Conservation (phyloP, 164 flowering plant species). For the Vitis labrusca region DNA sequence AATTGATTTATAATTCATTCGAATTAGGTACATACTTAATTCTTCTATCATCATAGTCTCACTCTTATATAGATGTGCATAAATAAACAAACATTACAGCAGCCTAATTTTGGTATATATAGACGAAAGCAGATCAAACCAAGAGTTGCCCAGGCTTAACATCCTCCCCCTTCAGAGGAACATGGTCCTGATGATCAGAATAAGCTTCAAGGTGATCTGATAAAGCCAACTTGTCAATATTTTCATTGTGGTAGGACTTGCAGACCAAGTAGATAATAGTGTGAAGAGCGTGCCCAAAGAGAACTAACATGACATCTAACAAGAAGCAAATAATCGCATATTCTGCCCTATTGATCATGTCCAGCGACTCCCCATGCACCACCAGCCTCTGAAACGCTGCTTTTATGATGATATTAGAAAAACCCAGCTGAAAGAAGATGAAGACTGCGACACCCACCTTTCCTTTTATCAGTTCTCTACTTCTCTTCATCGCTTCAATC, state of each 20-base stretch:
- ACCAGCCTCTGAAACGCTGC: constrained; percentile 1
- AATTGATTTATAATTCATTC: too few species aligned
- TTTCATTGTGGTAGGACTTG: constrained; percentile 8
- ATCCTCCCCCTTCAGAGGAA: too few species aligned
- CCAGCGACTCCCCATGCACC: not conserved
- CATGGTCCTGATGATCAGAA: too few species aligned
- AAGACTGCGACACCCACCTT: not conserved
- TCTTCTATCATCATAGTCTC: too few species aligned
- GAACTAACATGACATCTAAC: constrained; percentile 8
- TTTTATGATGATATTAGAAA: not conserved
- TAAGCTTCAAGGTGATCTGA: too few species aligned
- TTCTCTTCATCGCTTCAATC: not conserved
- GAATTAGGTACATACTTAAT: too few species aligned
- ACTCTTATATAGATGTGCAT: too few species aligned
- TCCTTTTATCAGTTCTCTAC: not conserved
- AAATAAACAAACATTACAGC: too few species aligned
- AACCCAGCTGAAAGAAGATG: not conserved
- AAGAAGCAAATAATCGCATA: constrained; percentile 9
- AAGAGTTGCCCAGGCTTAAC: too few species aligned
- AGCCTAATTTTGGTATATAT: too few species aligned
- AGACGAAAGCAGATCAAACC: too few species aligned
- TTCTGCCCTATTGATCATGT: not conserved
- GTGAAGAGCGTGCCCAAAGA: constrained; percentile 16
- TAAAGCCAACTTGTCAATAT: not conserved
- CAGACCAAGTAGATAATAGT: constrained; percentile 15